Evolutionary conservation across 75 land plant species (phyloP), one percentile per base, ranked within the genome.

Genomic region (Sequoia sempervirens): DNA sequence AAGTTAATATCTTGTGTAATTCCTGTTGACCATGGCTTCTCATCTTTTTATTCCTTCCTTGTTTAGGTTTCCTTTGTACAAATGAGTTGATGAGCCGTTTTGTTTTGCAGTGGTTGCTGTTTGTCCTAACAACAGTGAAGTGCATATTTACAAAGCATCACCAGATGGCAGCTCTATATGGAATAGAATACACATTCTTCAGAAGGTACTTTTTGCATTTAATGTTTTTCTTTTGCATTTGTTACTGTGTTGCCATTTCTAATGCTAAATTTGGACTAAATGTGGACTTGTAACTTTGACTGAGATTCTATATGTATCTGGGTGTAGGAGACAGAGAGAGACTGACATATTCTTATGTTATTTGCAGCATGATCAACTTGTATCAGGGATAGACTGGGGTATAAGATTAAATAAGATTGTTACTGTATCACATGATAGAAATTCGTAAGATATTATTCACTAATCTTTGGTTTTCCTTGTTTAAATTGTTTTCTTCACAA

Each of bases 341-440:
- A 28, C 58, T 80, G 83, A 72, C 47, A 54, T 53, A 5, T 37
- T 36, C 56, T 73, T n/a, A 75, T 82, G 37, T 11, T 50, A 14
- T 80, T 54, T 73, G 84, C 93, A 98, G 99, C 99, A 98, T 92
- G 99, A 98, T 81, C 99, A 98, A 83, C 88, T 98, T 82, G 87
- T 98, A 70, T 94, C 95, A 79, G 98, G 97, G 56, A 91, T 98
- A 75, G 99, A 98, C 86, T 98, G 99, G 99, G 94, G 99, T 81
- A 68, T 80, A 52, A 89, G 76, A 80, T 92, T 92, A 46, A 96
- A 98, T 86, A 89, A 88, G 86, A 94, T 98, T 84, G 99, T 98
- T 2, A 96, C 99, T 76, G 96, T 89, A 28, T 98, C 99, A 52
- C 99, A 98, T 92, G 99, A 98, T 82, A 89, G 99, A 66, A 98